A percentile compares a stretch with the other conserved stretches of the same genome.
Evolutionary conservation across 2,329 filamentous ascomycete genomes (phyloP).

Genomic region (Nigrospora osmanthi): DNA sequence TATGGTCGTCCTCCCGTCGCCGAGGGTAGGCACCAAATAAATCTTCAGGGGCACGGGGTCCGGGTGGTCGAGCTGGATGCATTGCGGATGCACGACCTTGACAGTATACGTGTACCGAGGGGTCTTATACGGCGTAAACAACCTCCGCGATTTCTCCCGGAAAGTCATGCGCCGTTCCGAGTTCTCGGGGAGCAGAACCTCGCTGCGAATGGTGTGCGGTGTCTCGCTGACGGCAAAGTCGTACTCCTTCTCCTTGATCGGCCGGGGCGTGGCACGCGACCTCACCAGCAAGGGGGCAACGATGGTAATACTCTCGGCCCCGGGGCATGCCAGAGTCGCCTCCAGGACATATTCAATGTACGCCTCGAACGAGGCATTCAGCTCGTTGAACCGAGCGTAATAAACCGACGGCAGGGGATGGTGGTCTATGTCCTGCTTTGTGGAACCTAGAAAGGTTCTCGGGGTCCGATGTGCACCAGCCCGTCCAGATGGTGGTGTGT

Average conservation of each 20-base stretch:
- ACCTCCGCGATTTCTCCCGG: constrained; percentile 1
- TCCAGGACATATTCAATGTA: constrained; percentile 7
- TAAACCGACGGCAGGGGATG: constrained; percentile 3
- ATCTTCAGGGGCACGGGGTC: constrained; percentile 2
- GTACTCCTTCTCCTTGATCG: not conserved
- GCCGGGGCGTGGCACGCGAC: not conserved
- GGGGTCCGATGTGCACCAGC: not conserved
- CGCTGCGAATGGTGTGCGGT: not conserved
- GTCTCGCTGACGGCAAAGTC: not conserved
- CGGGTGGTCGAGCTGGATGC: constrained; percentile 4
- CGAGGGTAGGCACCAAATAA: not conserved
- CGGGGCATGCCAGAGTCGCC: constrained; percentile 1
- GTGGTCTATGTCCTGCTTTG: constrained; percentile 2
- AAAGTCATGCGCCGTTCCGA: constrained; percentile 2
- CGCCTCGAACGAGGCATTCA: constrained; percentile 1
- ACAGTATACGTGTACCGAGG: constrained; percentile 1
- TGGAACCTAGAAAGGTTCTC: constrained; percentile 1
- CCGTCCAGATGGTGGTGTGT: not conserved
- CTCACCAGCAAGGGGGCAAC: constrained; percentile 3
- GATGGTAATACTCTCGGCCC: not conserved
- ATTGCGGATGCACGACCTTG: constrained; percentile 1
- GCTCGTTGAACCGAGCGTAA: not conserved
- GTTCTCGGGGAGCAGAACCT: not conserved
- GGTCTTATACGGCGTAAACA: constrained; percentile 3
- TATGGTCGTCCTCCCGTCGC: not conserved